These are phyloP conservation scores for Cladosporium sp. DNA, from an alignment of 2,329 filamentous ascomycete genomes.

Conservation along the genomic window DNA sequence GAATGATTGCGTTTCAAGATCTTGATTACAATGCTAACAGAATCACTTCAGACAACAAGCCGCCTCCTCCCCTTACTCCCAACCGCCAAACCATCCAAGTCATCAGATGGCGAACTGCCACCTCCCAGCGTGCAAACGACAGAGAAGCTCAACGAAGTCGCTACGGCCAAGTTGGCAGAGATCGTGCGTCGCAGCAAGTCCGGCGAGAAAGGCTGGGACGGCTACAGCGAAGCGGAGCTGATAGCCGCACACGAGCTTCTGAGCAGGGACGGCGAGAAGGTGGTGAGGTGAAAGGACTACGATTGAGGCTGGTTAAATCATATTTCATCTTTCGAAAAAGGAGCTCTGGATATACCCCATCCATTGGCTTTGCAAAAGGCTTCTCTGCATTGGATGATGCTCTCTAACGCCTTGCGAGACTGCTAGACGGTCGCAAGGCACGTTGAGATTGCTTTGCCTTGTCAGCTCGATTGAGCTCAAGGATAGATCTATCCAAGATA, in stretches of 20 bases:
- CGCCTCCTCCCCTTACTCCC: constrained; percentile 21
- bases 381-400: too few species aligned
- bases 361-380: too few species aligned
- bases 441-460: too few species aligned
- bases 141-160: constrained; percentile 65
- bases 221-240: constrained; percentile 68
- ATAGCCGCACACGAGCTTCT: constrained; percentile 67
- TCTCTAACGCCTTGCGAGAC: too few species aligned
- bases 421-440: too few species aligned
- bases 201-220: constrained; percentile 64
- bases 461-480: too few species aligned
- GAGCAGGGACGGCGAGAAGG: constrained; percentile 44
- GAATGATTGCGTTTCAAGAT: not conserved
- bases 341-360: too few species aligned
- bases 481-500: too few species aligned
- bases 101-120: constrained; percentile 31
- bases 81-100: constrained; percentile 24
- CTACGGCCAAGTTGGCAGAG: constrained; percentile 70
- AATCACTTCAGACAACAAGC: constrained; percentile 23
- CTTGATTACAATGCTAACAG: not conserved
- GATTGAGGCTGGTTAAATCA: too few species aligned
- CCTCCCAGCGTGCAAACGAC: constrained; percentile 57
- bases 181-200: constrained; percentile 64
- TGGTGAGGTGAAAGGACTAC: constrained; percentile 28
- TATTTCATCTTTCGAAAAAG: too few species aligned